phyloP scores from a whole-genome alignment of 345 rosid species.

The Lagerstroemia speciosa region DNA sequence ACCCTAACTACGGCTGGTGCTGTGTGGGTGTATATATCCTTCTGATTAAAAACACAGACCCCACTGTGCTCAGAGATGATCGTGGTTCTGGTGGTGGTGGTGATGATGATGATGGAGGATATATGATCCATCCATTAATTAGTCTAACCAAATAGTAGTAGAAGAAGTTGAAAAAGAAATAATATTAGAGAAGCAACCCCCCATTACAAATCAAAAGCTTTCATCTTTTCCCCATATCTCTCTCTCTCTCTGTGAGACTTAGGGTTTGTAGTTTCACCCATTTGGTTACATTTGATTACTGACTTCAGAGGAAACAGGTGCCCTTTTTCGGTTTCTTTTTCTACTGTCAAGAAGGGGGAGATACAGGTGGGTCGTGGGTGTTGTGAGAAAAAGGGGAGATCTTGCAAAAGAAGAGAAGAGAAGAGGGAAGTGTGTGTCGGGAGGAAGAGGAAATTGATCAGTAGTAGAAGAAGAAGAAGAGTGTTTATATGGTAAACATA shows the following conservation, averaged over 20 bases:
- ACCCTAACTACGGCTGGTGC: conserved; percentile 23
- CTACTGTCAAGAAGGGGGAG: background rate
- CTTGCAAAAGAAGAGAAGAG: background rate
- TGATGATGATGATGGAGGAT: background rate
- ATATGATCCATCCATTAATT: background rate
- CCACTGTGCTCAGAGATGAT: background rate
- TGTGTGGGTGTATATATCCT: background rate
- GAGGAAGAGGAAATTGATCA: conserved; percentile 7
- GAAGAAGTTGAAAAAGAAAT: background rate
- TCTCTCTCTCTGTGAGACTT: conserved; percentile 16
- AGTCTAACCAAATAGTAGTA: background rate
- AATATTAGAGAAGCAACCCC: conserved; percentile 7
- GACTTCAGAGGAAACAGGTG: background rate
- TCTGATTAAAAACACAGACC: background rate
- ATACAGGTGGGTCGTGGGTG: background rate
- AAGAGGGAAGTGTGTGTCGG: background rate
- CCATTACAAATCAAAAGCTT: background rate
- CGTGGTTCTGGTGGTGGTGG: background rate
- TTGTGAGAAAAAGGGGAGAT: background rate
- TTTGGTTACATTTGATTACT: conserved; percentile 16
- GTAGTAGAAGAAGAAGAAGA: conserved; percentile 3
- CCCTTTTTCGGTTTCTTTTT: background rate
- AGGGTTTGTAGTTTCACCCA: conserved; percentile 26
- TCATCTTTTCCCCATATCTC: conserved; percentile 3
- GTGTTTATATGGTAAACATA: background rate